Evolutionary conservation across 1,139 yeast genomes (phyloP), one percentile per base, ranked within the genome.

Genomic region (Pichia sp.): DNA sequence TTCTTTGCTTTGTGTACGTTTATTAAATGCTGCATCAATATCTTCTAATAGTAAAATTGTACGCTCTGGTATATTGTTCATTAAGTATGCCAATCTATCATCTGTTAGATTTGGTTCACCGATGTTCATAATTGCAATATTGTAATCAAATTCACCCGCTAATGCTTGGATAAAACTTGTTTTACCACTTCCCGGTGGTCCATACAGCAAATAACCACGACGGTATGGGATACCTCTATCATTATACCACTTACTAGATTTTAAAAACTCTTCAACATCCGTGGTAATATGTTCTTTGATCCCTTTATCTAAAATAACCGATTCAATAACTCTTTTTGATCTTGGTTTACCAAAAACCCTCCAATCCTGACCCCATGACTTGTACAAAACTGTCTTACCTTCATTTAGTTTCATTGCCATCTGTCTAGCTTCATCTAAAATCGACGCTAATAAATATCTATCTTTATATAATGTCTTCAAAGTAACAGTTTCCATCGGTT

Each of bases 311-410:
- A 92, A 70, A 37, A 92, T 82, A 16, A 92, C 99, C 15, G 95
- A 85, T 7, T 86, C 92, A 36, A 90, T 68, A 43, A 83, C 70
- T 59, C 99, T 75, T 67, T 92, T 90, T 57, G 83, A 83, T 56
- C 97, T 75, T 1, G 99, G 97, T 62, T 85, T 94, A 2, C 99
- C 99, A 70, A 92, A 92, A 3, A 96, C 96, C 58, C 98, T 74
- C 99, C 99, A 92, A 62, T 92, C 99, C 15, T 96, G 96, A 1
- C 97, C 98, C 86, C 94, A 90, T 3, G 96, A 85, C 2, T 96
- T 88, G 66, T 79, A 92, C 7, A 92, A 71, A 11, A 92, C 98
- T 0, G 98, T 92, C 61, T 89, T 90, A 12, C 98, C 98, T 61
- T 89, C 96, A 52, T 86, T 83, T 37, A 85, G 77, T 61, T 80